Conservation (phyloP, 1,284 basidiomycete species). For the Peniophora sp. region DNA sequence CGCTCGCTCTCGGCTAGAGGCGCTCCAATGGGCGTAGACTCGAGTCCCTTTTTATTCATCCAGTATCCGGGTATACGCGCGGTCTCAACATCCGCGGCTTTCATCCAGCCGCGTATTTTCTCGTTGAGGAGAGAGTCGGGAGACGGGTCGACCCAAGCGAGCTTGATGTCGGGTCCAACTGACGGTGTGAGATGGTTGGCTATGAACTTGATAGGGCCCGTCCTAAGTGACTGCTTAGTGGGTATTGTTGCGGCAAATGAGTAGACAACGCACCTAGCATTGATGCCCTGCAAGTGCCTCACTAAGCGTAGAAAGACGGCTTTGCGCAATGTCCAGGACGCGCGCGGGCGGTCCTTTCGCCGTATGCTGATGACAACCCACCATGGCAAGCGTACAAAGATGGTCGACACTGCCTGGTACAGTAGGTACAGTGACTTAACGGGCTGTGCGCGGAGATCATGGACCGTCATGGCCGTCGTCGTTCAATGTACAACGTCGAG, state of each 20-base stretch:
- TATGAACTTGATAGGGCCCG: not conserved
- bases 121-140: slow-evolving; percentile 14
- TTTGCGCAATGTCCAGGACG: slow-evolving; percentile 2
- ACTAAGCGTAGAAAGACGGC: not conserved
- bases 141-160: slow-evolving; percentile 7
- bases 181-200: not conserved
- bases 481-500: slow-evolving; percentile 5
- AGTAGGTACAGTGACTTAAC: not conserved
- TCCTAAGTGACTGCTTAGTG: not conserved
- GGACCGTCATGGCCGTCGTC: not conserved
- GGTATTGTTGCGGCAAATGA: not conserved
- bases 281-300: not conserved
- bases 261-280: not conserved
- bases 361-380: slow-evolving; percentile 1
- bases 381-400: slow-evolving; percentile 2
- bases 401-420: not conserved
- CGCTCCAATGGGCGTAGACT: slow-evolving; percentile 12
- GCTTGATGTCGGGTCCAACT: slow-evolving; percentile 3
- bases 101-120: slow-evolving; percentile 14
- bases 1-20: slow-evolving; percentile 23
- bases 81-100: slow-evolving; percentile 18
- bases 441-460: not conserved
- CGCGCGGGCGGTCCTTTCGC: not conserved
- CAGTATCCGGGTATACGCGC: slow-evolving; percentile 30
- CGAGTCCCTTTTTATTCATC: slow-evolving; percentile 18